Conservation (phyloP, 208 protist species). For the Leishmania lainsoni region DNA sequence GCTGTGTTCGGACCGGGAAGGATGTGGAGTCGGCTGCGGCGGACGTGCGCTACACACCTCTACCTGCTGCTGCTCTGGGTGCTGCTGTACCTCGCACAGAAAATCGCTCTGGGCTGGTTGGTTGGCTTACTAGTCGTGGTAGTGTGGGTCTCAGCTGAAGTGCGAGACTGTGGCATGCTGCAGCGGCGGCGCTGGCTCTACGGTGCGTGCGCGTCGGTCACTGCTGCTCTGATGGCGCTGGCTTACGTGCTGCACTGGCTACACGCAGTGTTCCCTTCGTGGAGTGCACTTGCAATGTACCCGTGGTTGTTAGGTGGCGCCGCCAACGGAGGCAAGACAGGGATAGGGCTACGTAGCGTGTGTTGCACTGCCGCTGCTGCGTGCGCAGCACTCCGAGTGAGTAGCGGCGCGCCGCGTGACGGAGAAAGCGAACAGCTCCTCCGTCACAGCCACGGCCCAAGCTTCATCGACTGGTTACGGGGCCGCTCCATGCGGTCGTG, state of each 20-base stretch:
- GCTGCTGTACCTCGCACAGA: conserved; percentile 16
- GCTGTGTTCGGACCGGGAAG: background rate
- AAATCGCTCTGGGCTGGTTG: conserved; percentile 15
- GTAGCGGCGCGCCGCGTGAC: conserved; percentile 14
- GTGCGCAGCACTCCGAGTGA: conserved; percentile 24
- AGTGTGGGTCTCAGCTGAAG: conserved; percentile 20
- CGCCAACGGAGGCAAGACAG: background rate
- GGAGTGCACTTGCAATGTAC: background rate
- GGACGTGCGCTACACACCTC: conserved; percentile 19
- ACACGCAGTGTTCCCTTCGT: conserved; percentile 16
- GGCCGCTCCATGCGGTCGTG: background rate
- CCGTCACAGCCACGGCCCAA: background rate
- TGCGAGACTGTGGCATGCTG: conserved; percentile 26
- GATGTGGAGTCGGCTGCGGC: conserved; percentile 1
- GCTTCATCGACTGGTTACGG: conserved; percentile 19
- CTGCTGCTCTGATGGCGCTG: conserved; percentile 6
- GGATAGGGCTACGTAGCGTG: background rate
- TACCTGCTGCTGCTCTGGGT: conserved; percentile 20
- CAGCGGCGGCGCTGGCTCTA: conserved; percentile 22
- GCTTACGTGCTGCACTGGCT: conserved; percentile 22
- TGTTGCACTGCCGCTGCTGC: conserved; percentile 22
- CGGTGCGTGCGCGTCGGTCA: conserved; percentile 4
- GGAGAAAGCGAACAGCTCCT: background rate
- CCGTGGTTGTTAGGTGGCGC: conserved; percentile 23
- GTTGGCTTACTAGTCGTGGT: conserved; percentile 8